Percentiles rank a stretch among this genome's conserved stretches.
These are phyloP conservation scores for Microbotryomycetes sp. DNA, from an alignment of 1,284 basidiomycete genomes.

Conservation along the genomic window DNA sequence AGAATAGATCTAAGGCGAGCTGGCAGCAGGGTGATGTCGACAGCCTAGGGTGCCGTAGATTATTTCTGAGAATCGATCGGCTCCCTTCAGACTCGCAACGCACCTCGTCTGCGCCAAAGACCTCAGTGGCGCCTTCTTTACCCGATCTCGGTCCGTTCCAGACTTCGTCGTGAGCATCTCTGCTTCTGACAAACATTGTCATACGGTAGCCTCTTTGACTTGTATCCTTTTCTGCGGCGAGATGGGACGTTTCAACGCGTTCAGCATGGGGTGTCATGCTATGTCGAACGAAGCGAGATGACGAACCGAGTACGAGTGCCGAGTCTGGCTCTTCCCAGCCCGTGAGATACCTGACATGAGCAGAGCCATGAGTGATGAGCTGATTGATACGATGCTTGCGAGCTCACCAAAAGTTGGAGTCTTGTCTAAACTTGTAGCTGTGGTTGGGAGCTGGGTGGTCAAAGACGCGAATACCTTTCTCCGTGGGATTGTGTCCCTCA, in stretches of 20 bases:
- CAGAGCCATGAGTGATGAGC: neutral
- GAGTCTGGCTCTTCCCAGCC: conserved; percentile 92
- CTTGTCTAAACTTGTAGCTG: conserved; percentile 90
- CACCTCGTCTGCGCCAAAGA: conserved; percentile 72
- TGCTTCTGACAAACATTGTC: conserved; percentile 77
- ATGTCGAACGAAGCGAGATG: no score
- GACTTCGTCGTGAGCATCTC: conserved; percentile 67
- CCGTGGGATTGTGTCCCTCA: conserved; percentile 37
- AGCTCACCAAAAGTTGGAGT: conserved; percentile 28
- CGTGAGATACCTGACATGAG: conserved; percentile 62
- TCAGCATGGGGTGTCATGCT: no score
- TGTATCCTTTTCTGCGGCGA: conserved; percentile 27
- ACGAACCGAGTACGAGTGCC: conserved; percentile 69
- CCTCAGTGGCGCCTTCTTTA: conserved; percentile 52
- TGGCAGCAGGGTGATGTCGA: conserved; percentile 40
- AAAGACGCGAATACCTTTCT: neutral
- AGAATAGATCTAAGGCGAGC: conserved; percentile 38
- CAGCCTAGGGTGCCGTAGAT: no score
- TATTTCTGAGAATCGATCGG: no score
- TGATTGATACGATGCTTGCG: neutral
- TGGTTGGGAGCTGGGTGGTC: neutral
- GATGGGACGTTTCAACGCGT: neutral
- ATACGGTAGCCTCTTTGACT: conserved; percentile 69
- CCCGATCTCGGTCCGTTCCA: conserved; percentile 81
- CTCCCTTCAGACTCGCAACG: no score